These are phyloP conservation scores for Platanthera guangdongensis DNA, from an alignment of 106 monocot species.

Conservation along the genomic window DNA sequence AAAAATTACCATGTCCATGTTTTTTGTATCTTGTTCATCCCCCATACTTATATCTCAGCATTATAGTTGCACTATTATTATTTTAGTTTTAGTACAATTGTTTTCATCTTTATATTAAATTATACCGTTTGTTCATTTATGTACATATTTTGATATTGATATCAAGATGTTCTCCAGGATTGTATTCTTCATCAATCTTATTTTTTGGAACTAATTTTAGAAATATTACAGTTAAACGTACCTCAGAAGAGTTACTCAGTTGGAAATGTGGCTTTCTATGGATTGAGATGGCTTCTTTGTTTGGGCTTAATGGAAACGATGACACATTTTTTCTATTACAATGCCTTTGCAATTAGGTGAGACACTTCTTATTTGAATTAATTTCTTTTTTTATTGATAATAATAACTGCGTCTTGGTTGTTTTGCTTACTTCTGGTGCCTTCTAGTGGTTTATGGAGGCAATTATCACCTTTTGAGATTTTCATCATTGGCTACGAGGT, in stretches of 20 bases:
- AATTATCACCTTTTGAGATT: conserved; percentile 75
- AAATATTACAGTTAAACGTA: conserved; percentile 52
- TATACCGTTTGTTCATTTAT: not conserved
- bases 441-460: conserved; percentile 72
- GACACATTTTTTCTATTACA: conserved; percentile 92
- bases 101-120: not conserved
- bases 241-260: conserved; percentile 63
- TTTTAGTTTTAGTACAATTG: not conserved
- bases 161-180: not conserved
- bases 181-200: not conserved
- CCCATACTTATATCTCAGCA: not conserved
- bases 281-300: conserved; percentile 66
- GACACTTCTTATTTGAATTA: not conserved
- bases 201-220: not conserved
- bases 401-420: not conserved
- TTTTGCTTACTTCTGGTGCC: conserved; percentile 2
- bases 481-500: conserved; percentile 95
- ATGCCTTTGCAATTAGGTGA: conserved; percentile 85
- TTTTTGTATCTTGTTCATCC: not conserved
- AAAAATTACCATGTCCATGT: not conserved
- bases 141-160: not conserved
- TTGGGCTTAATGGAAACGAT: conserved; percentile 74
- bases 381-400: not conserved
- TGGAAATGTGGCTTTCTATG: conserved; percentile 56
- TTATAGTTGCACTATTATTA: not conserved